phyloP scores from a whole-genome alignment of 2,329 filamentous ascomycete genomes.

The Nigrospora oryzae region DNA sequence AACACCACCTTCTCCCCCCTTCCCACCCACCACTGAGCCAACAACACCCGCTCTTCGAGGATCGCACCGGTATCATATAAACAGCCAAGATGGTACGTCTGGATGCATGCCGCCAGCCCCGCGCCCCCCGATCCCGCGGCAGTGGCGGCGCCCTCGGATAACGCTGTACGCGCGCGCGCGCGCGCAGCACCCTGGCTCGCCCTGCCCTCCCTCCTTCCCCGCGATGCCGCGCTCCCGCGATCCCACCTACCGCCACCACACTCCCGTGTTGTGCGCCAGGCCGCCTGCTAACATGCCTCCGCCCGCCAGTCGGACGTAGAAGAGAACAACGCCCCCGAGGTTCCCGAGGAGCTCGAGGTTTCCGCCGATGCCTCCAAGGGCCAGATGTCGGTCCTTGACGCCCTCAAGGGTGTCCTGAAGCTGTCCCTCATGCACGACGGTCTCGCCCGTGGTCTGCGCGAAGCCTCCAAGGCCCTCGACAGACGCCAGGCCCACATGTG shows the following conservation, averaged over 20 bases:
- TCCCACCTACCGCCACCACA: neutral
- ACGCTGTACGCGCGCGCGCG: no score
- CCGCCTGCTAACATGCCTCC: neutral
- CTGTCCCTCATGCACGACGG: conserved; percentile 99
- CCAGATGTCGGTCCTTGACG: conserved; percentile 97
- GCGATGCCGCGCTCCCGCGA: neutral
- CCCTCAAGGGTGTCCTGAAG: conserved; percentile 98
- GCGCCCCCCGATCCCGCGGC: no score
- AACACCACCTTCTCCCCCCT: conserved; percentile 10
- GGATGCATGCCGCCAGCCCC: no score
- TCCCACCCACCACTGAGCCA: conserved; percentile 8
- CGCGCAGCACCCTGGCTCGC: no score
- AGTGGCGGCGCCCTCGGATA: no score
- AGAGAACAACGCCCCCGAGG: conserved; percentile 88
- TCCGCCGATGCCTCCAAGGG: conserved; percentile 82
- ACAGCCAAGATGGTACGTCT: conserved; percentile 51
- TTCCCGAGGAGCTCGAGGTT: conserved; percentile 86
- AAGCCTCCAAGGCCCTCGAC: conserved; percentile 98
- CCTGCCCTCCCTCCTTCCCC: no score
- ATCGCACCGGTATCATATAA: conserved; percentile 52
- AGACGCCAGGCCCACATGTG: conserved; percentile 99
- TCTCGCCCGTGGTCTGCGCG: conserved; percentile 94
- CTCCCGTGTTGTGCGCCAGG: no score
- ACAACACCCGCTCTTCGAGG: conserved; percentile 51
- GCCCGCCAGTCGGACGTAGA: conserved; percentile 92